A percentile compares a stretch with the other conserved stretches of the same genome.
These are phyloP conservation scores for Aeminium ludgeri DNA, from an alignment of 495 filamentous ascomycete species.

Conservation along the genomic window DNA sequence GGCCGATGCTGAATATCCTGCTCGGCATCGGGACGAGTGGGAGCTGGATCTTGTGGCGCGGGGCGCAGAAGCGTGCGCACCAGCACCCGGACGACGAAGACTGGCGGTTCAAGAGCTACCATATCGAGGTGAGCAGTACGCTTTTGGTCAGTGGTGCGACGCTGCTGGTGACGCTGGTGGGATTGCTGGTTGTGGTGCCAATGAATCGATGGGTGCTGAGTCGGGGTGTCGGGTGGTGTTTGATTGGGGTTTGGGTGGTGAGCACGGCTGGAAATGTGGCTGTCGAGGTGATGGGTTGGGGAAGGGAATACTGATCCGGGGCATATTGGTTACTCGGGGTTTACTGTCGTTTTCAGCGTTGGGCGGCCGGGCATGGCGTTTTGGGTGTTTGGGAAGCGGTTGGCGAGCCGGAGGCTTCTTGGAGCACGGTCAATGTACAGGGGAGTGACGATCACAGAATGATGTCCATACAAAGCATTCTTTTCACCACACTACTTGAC, in stretches of 20 bases:
- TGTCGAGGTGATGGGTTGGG: conserved; percentile 43
- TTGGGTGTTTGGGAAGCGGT: no score
- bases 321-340: no score
- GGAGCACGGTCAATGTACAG: no score
- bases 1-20: conserved; percentile 93
- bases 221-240: conserved; percentile 58
- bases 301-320: conserved; percentile 4
- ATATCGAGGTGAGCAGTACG: conserved; percentile 67
- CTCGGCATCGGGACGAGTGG: conserved; percentile 84
- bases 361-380: no score
- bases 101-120: conserved; percentile 35
- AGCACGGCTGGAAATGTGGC: conserved; percentile 70
- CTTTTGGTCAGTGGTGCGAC: conserved; percentile 67
- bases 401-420: no score
- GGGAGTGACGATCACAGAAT: no score
- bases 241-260: conserved; percentile 72
- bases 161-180: conserved; percentile 61
- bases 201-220: conserved; percentile 83
- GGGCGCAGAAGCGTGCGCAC: conserved; percentile 34
- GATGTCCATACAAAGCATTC: no score
- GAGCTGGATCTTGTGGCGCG: conserved; percentile 59
- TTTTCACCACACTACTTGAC: no score
- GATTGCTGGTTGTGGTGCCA: conserved; percentile 66
- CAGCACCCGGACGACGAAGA: conserved; percentile 40
- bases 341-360: no score